Conservation (phyloP, 1,284 basidiomycete genomes). For the Fistulinella staudtii region DNA sequence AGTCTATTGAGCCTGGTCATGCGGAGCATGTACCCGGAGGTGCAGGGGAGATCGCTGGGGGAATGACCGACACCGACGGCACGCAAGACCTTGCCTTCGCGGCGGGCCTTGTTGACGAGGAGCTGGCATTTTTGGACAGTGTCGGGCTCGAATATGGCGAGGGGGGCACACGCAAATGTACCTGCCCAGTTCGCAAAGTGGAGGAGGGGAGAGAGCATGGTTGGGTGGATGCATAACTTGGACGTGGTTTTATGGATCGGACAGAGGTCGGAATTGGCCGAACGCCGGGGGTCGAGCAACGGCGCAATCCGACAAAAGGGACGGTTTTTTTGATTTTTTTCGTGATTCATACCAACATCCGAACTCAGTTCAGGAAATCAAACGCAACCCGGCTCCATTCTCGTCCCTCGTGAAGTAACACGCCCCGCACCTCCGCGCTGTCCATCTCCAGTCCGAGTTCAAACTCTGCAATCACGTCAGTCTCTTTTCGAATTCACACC, state of each 20-base stretch:
- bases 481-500: background rate
- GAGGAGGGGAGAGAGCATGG: background rate
- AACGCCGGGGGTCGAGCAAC: background rate
- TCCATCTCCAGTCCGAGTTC: slow-evolving; percentile 77
- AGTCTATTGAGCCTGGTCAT: slow-evolving; percentile 68
- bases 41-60: slow-evolving; percentile 90
- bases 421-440: slow-evolving; percentile 76
- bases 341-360: background rate
- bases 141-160: slow-evolving; percentile 74
- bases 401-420: slow-evolving; percentile 64
- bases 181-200: slow-evolving; percentile 70
- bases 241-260: no score
- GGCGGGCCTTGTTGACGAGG: slow-evolving; percentile 80
- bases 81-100: slow-evolving; percentile 70
- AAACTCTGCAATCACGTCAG: slow-evolving; percentile 50
- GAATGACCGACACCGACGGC: slow-evolving; percentile 90
- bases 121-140: slow-evolving; percentile 70
- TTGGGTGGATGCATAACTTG: no score
- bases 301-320: no score
- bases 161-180: slow-evolving; percentile 62
- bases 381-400: slow-evolving; percentile 72
- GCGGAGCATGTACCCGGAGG: slow-evolving; percentile 77
- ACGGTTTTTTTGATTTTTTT: no score
- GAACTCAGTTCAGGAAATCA: slow-evolving; percentile 46
- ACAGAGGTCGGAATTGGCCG: background rate